phyloP scores from a whole-genome alignment of 2,329 filamentous ascomycete genomes.

The Penicillium sp. region DNA sequence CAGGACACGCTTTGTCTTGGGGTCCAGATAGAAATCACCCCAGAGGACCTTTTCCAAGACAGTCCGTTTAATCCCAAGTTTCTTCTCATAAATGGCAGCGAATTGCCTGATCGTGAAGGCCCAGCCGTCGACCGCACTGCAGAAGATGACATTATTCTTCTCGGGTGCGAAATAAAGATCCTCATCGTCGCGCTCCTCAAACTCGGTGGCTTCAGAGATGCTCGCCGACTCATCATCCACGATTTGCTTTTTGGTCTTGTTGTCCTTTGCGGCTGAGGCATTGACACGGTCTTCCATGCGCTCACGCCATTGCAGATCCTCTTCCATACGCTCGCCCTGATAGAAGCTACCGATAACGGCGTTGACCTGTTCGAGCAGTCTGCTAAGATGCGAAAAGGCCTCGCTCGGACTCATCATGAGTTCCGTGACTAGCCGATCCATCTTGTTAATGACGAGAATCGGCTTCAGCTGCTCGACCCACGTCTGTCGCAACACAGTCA shows the following conservation, averaged over 20 bases:
- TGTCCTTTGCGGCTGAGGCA: slow-evolving; percentile 64
- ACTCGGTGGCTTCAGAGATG: slow-evolving; percentile 56
- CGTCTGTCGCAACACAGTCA: slow-evolving; percentile 89
- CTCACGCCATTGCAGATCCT: slow-evolving; percentile 94
- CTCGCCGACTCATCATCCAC: slow-evolving; percentile 50
- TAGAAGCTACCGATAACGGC: slow-evolving; percentile 97
- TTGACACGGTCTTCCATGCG: slow-evolving; percentile 82
- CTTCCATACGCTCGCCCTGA: slow-evolving; percentile 97
- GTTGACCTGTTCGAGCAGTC: slow-evolving; percentile 92
- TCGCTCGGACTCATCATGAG: slow-evolving; percentile 88
- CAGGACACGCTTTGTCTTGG: slow-evolving; percentile 92
- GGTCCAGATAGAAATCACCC: slow-evolving; percentile 95
- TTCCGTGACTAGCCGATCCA: slow-evolving; percentile 91
- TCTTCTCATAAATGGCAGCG: slow-evolving; percentile 89
- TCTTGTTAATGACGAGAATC: slow-evolving; percentile 95
- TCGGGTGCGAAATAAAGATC: slow-evolving; percentile 98
- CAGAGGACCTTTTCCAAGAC: slow-evolving; percentile 90
- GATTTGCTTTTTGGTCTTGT: slow-evolving; percentile 38
- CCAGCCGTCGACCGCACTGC: slow-evolving; percentile 98
- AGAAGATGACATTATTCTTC: slow-evolving; percentile 98
- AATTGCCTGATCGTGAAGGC: slow-evolving; percentile 96
- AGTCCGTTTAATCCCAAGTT: slow-evolving; percentile 87
- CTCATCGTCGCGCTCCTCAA: slow-evolving; percentile 90
- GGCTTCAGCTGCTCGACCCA: slow-evolving; percentile 97
- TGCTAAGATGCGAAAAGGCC: slow-evolving; percentile 84